These are phyloP conservation scores for Ochromonas danica DNA, from an alignment of 108 stramenopile genomes.

Conservation along the genomic window DNA sequence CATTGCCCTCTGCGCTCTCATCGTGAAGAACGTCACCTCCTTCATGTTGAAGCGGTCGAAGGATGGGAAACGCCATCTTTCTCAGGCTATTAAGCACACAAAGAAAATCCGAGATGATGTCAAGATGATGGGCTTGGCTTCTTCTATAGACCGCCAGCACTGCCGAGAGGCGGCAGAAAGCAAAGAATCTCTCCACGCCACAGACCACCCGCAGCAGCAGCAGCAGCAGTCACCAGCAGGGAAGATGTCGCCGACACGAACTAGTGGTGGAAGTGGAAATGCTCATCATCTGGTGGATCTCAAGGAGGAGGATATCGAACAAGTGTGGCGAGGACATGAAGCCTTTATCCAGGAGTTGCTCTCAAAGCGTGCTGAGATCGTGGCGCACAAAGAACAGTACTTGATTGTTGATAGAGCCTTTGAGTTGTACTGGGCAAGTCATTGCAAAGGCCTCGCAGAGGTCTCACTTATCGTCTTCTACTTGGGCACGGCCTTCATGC, in stretches of 20 bases:
- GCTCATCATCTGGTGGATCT: not conserved
- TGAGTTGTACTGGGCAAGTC: not conserved
- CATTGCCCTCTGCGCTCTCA: not conserved
- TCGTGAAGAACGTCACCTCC: not conserved
- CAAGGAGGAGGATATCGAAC: not conserved
- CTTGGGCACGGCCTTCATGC: not conserved
- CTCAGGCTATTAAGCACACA: not conserved
- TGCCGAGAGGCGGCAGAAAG: not conserved
- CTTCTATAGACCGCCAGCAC: not conserved
- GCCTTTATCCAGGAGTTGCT: not conserved
- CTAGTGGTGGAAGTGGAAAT: too few species aligned
- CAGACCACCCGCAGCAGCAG: not conserved
- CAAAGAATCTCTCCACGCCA: not conserved
- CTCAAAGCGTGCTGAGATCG: not conserved
- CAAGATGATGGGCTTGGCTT: too few species aligned
- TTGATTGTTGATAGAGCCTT: not conserved
- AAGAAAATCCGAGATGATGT: not conserved
- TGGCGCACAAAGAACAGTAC: not conserved
- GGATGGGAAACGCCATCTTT: not conserved
- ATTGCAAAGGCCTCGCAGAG: not conserved
- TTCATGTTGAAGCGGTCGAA: not conserved
- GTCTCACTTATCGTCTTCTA: constrained; percentile 2
- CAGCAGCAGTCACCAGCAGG: not conserved
- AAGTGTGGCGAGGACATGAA: not conserved
- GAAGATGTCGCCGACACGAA: too few species aligned